Evolutionary conservation across 1,284 basidiomycete genomes (phyloP).

Genomic region (Schizophyllum amplum): DNA sequence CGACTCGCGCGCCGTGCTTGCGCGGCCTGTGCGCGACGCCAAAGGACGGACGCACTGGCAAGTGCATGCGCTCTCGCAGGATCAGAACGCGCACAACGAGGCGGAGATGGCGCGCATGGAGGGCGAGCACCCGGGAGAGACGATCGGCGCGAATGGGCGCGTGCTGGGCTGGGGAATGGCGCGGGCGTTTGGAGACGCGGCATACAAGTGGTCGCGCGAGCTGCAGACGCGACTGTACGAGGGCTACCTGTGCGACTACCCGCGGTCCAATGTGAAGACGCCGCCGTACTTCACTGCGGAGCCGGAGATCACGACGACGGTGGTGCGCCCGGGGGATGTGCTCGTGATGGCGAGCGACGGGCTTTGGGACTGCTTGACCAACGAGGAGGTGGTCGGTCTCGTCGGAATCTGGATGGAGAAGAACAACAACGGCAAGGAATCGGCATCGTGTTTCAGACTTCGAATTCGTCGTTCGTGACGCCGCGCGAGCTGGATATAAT

Average conservation of each 20-base stretch:
- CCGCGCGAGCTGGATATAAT: conserved; percentile 8
- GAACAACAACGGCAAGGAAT: conserved; percentile 8
- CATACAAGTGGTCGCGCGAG: conserved; percentile 36
- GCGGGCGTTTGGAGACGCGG: conserved; percentile 44
- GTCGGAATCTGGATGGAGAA: conserved; percentile 38
- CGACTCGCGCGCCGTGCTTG: conserved; percentile 54
- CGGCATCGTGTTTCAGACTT: not conserved
- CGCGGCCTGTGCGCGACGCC: conserved; percentile 28
- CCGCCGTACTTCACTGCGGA: conserved; percentile 53
- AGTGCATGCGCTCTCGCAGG: conserved; percentile 43
- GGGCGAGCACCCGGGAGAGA: conserved; percentile 16
- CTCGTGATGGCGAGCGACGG: conserved; percentile 51
- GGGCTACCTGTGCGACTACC: conserved; percentile 24
- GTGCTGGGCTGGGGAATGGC: conserved; percentile 27
- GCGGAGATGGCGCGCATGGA: conserved; percentile 19
- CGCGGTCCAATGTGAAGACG: conserved; percentile 23
- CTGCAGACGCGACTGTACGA: conserved; percentile 25
- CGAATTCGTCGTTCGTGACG: not conserved
- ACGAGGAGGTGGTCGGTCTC: conserved; percentile 52
- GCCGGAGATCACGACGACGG: conserved; percentile 40
- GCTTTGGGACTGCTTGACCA: conserved; percentile 50
- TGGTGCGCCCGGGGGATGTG: conserved; percentile 40
- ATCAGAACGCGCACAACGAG: conserved; percentile 38
- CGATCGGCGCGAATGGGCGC: conserved; percentile 12
- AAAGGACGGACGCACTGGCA: conserved; percentile 32